A percentile compares a stretch with the other conserved stretches of the same genome.
phyloP scores from a whole-genome alignment of 2,329 filamentous ascomycete genomes.

The Fusarium odoratissimum region DNA sequence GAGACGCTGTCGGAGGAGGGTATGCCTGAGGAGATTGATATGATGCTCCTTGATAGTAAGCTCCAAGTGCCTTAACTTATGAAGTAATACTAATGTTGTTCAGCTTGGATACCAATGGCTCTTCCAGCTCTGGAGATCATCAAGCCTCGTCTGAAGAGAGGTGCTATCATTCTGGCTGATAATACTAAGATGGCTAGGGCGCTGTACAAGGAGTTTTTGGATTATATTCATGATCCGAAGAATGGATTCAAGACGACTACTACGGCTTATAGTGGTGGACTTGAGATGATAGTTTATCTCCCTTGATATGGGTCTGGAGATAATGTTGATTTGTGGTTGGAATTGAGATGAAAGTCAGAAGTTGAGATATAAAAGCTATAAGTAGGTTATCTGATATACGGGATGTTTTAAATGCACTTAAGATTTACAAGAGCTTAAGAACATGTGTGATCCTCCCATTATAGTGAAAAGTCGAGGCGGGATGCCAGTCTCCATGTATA shows the following conservation, averaged over 20 bases:
- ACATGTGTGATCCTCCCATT: not conserved
- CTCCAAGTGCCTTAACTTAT: not conserved
- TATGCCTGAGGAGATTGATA: slow-evolving; percentile 61
- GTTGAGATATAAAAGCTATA: not conserved
- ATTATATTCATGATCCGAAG: slow-evolving; percentile 56
- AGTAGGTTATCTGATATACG: not conserved
- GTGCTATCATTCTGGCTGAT: slow-evolving; percentile 62
- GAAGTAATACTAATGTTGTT: not conserved
- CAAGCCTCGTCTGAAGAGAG: slow-evolving; percentile 58
- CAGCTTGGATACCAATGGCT: slow-evolving; percentile 68
- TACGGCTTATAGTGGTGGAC: slow-evolving; percentile 47
- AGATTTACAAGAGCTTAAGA: not conserved
- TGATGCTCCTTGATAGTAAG: slow-evolving; percentile 73
- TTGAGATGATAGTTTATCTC: slow-evolving; percentile 47
- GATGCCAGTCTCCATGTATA: slow-evolving; percentile 46
- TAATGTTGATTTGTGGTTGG: slow-evolving; percentile 33
- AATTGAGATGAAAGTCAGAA: fast-evolving
- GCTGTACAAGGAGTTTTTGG: slow-evolving; percentile 61
- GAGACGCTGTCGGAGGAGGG: slow-evolving; percentile 60
- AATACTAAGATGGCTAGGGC: slow-evolving; percentile 56
- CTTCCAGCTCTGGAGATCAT: slow-evolving; percentile 64
- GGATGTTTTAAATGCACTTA: fast-evolving
- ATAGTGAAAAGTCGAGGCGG: slow-evolving; percentile 21
- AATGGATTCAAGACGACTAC: slow-evolving; percentile 61
- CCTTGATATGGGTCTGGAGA: not conserved